These are phyloP conservation scores for Westerdykella aurantiaca DNA, from an alignment of 2,329 filamentous ascomycete species.

Conservation along the genomic window DNA sequence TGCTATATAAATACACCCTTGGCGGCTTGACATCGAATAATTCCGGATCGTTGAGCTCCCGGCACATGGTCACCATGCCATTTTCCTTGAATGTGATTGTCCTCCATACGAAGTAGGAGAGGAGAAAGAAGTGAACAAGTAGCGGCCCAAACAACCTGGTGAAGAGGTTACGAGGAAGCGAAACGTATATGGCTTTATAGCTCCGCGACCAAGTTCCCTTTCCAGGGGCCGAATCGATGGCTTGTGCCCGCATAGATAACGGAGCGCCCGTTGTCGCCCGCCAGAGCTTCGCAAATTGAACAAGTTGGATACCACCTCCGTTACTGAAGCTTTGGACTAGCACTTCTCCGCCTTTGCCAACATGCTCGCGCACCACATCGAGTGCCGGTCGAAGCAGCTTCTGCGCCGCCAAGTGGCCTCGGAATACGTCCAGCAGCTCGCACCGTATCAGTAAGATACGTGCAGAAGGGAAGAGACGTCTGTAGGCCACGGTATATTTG, in stretches of 20 bases:
- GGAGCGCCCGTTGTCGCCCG: conserved; percentile 9
- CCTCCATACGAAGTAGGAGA: conserved; percentile 15
- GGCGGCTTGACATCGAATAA: conserved; percentile 34
- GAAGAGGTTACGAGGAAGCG: conserved; percentile 20
- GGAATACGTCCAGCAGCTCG: conserved; percentile 28
- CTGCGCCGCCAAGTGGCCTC: conserved; percentile 10
- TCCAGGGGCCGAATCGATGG: conserved; percentile 33
- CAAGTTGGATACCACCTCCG: conserved; percentile 31
- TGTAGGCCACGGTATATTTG: conserved; percentile 33
- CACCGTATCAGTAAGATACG: conserved; percentile 29
- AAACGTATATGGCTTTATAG: conserved; percentile 25
- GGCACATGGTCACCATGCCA: conserved; percentile 22
- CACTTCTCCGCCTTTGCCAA: conserved; percentile 17
- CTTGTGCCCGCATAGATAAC: conserved; percentile 26
- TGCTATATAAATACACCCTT: conserved; percentile 55
- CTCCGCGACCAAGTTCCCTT: conserved; percentile 28
- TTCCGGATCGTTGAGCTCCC: conserved; percentile 24
- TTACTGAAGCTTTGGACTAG: conserved; percentile 35
- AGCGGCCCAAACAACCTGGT: conserved; percentile 22
- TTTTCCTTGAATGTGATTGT: conserved; percentile 16
- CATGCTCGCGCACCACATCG: conserved; percentile 20
- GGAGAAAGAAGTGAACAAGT: conserved; percentile 25
- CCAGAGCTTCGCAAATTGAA: conserved; percentile 31
- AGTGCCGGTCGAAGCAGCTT: conserved; percentile 21
- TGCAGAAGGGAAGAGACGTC: conserved; percentile 25